Evolutionary conservation across 2,329 filamentous ascomycete species (phyloP).

Genomic region (Ophiocordyceps sinensis): DNA sequence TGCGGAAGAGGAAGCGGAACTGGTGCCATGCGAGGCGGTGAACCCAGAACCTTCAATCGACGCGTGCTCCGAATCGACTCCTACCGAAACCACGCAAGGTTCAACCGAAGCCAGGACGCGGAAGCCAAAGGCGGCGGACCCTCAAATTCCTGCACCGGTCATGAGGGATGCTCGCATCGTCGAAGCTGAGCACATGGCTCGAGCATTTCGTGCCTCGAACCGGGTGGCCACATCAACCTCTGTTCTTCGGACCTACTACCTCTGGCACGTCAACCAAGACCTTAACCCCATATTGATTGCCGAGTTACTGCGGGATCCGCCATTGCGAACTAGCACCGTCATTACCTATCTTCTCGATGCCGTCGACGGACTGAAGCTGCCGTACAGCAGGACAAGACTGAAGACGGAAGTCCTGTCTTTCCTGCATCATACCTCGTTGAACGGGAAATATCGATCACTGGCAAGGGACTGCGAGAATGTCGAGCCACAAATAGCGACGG

Average conservation of each 20-base stretch:
- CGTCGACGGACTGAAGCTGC: slow-evolving; percentile 34
- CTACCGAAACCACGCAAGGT: not conserved
- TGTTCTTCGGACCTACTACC: slow-evolving; percentile 42
- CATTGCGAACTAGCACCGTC: slow-evolving; percentile 41
- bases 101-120: not conserved
- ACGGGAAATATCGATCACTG: slow-evolving; percentile 13
- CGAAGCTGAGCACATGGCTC: slow-evolving; percentile 25
- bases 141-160: not conserved
- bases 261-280: slow-evolving; percentile 44
- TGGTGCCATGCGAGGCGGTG: not conserved
- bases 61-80: not conserved
- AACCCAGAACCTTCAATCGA: not conserved
- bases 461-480: slow-evolving; percentile 8
- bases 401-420: slow-evolving; percentile 26
- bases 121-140: not conserved
- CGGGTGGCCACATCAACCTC: slow-evolving; percentile 12
- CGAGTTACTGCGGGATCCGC: slow-evolving; percentile 41
- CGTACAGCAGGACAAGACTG: slow-evolving; percentile 31
- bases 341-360: slow-evolving; percentile 43
- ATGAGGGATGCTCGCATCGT: slow-evolving; percentile 24
- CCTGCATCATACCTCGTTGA: slow-evolving; percentile 11
- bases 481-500: not conserved
- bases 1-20: not conserved
- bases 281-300: slow-evolving; percentile 36
- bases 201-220: slow-evolving; percentile 20